These are phyloP conservation scores for Hortaea werneckii DNA, from an alignment of 2,329 filamentous ascomycete genomes.

Conservation along the genomic window DNA sequence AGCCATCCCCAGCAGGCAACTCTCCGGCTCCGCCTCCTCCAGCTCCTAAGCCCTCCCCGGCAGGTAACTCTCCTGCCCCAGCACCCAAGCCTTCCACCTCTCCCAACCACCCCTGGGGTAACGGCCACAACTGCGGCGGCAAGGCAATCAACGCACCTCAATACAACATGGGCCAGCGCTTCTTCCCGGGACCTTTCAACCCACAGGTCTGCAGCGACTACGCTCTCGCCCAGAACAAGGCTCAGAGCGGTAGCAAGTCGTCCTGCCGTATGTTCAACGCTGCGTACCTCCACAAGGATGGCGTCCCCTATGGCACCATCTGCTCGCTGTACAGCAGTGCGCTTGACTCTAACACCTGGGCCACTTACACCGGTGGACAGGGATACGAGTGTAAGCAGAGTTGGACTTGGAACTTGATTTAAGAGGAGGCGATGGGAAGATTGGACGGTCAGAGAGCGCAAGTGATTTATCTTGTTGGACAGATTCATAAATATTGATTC, in stretches of 20 bases:
- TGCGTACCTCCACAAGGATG: slow-evolving; percentile 18
- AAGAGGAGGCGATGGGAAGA: background rate
- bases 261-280: slow-evolving; percentile 21
- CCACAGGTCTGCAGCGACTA: slow-evolving; percentile 19
- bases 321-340: slow-evolving; percentile 13
- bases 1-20: too few relatives aligned
- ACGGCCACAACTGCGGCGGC: background rate
- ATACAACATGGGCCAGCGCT: slow-evolving; percentile 14
- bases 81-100: too few relatives aligned
- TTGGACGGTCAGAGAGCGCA: too few relatives aligned
- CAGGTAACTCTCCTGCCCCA: too few relatives aligned
- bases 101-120: too few relatives aligned
- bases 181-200: slow-evolving; percentile 22
- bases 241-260: background rate
- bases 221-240: slow-evolving; percentile 11
- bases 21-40: too few relatives aligned
- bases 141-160: slow-evolving; percentile 11
- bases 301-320: slow-evolving; percentile 15
- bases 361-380: slow-evolving; percentile 8
- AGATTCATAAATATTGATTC: too few relatives aligned
- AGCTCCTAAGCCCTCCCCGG: too few relatives aligned
- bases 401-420: slow-evolving; percentile 9
- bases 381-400: slow-evolving; percentile 13
- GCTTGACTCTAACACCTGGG: slow-evolving; percentile 7
- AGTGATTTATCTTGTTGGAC: too few relatives aligned